Base-by-base conservation (phyloP, 2,329 filamentous ascomycete species). In the Penicillium occitanis region DNA sequence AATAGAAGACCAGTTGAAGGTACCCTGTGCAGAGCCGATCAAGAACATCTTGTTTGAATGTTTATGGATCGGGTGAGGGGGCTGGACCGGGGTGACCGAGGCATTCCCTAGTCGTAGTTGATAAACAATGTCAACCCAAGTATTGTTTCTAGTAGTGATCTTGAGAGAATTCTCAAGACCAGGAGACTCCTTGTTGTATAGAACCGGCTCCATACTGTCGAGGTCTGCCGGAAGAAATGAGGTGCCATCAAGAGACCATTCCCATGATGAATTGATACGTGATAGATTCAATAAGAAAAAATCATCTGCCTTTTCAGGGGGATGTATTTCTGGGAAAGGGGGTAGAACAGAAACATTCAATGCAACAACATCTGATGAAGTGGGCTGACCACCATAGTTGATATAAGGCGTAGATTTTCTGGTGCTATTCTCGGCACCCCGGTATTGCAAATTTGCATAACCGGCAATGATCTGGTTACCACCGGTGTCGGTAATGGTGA, bases 41-140 rank as follows among this genome's bases (percentile, higher is more conserved):
- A 83, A 75, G 70, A 81, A 88, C 76, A 85, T 86, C 72, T 87
- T 87, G 70, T 84, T 86, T 57, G 84, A 83, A 75, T 90, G 87
- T 77, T 88, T 88, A 80, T 90, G 87, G 61, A 90, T 85, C 0
- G 86, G 84, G 66, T 90, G 87, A 10, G 84, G 78, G 4, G 83
- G 85, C 70, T 86, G 84, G 6, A 83, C 76, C 1, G 72, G 72
- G n/a, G 74, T 72, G 1, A 83, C 76, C 7, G 66, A 51, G 17
- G 63, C 22, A 37, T 67, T 19, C 28, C 48, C 63, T 46, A 67
- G 10, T 46, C 50, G 40, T 11, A 67, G 6, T 35, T 80, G 74
- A 66, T 87, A 78, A 68, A 88, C 77, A n/a, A 87, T 71, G 70
- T 88, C 86, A 8, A 88, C 77, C 85, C 85, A 87, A 1, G 81